Base-by-base conservation (phyloP, 306 rosid species). In the Ceratonia siliqua region DNA sequence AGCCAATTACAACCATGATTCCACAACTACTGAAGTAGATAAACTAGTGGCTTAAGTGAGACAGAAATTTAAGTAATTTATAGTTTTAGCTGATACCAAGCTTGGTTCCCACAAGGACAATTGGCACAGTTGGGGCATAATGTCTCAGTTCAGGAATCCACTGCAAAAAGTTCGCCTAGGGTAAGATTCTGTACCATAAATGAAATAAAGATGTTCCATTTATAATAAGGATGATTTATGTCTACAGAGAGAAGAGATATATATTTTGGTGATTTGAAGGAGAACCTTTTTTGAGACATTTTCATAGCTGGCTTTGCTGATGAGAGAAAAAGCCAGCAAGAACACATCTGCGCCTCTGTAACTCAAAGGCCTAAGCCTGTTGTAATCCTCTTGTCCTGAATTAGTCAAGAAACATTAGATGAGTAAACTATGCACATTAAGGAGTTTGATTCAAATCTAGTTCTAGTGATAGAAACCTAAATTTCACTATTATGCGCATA, bases 291-390 rank as follows among this genome's bases (percentile, higher is more conserved):
- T 93, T 8, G 96, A 82, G 62, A 93, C 88, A 71, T 93, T 93
- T 49, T 93, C 98, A 61, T 89, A 93, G 88, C 97, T 93, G 77
- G 97, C 98, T 89, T 80, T 91, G 89, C 97, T 93, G 62, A 93
- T 88, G 53, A 93, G 93, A 70, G 98, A 93, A 79, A 93, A 93
- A 20, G 97, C 98, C 57, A 93, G 67, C 83, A 93, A 83, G 80
- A 93, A 93, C 85, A 93, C 97, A 85, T 93, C 97, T 50, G 97
- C 94, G 66, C 97, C 98, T 81, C 98, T 93, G 56, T 91, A 93
- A 76, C 97, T 93, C 82, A 93, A 80, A 54, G 98, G 98, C 91
- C 98, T 88, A 57, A 93, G 91, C 90, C 97, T 87, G 68, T 93
- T 93, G 70, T 93, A 93, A 77, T 91, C 97, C 78, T 93, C 97